Evolutionary conservation across 768 basidiomycete species (phyloP).

Genomic region (Cystobasidium onofrii): DNA sequence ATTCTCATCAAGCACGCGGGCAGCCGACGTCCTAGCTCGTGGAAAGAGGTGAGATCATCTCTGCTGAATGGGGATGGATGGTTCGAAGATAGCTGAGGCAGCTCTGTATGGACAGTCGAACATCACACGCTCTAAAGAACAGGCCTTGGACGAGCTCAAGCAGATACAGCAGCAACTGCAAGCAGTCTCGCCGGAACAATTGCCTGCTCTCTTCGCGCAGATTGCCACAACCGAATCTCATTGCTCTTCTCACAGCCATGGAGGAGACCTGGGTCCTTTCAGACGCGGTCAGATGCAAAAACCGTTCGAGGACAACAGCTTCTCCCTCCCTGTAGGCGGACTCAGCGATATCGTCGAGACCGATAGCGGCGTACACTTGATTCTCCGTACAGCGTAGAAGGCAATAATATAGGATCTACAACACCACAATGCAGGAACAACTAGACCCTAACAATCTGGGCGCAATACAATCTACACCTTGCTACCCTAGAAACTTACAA

Average conservation of each 20-base stretch:
- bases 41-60: slow-evolving; percentile 48
- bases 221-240: slow-evolving; percentile 74
- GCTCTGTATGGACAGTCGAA: slow-evolving; percentile 49
- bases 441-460: too few species aligned
- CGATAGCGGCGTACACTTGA: slow-evolving; percentile 90
- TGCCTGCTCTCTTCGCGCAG: slow-evolving; percentile 58
- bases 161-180: slow-evolving; percentile 54
- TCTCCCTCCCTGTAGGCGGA: slow-evolving; percentile 60
- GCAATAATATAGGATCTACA: not conserved
- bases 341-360: slow-evolving; percentile 61
- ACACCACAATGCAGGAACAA: too few species aligned
- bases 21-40: slow-evolving; percentile 48
- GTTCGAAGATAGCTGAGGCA: not conserved
- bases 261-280: slow-evolving; percentile 80
- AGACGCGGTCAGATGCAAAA: slow-evolving; percentile 87
- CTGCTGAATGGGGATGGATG: not conserved
- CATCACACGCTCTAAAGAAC: slow-evolving; percentile 78
- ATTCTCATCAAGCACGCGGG: slow-evolving; percentile 75
- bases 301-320: slow-evolving; percentile 86
- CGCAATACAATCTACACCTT: too few species aligned
- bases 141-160: slow-evolving; percentile 72
- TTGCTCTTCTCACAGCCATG: slow-evolving; percentile 72
- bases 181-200: slow-evolving; percentile 41
- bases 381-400: slow-evolving; percentile 54
- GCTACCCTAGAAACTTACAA: too few species aligned